Evolutionary conservation across 768 basidiomycete species (phyloP).

Genomic region (Collybia sp.): DNA sequence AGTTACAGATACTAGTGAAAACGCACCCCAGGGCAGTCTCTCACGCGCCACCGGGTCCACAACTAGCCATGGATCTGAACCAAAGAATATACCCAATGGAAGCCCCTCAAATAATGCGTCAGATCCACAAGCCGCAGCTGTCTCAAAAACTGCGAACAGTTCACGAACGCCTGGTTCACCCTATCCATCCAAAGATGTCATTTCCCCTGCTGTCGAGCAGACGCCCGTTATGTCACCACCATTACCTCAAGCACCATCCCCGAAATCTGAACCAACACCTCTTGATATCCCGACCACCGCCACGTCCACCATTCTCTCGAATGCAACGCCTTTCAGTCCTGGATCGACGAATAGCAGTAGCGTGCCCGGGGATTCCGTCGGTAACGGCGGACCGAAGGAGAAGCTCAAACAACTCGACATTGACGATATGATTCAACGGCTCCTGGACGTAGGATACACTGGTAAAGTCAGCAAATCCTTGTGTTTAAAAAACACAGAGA

Average conservation of each 20-base stretch:
- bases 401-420: conserved; percentile 79
- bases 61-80: conserved; percentile 31
- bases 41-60: conserved; percentile 39
- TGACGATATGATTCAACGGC: conserved; percentile 96
- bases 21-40: conserved; percentile 33
- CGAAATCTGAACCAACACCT: conserved; percentile 42
- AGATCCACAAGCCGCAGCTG: conserved; percentile 31
- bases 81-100: conserved; percentile 36
- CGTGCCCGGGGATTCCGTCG: conserved; percentile 33
- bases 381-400: conserved; percentile 46
- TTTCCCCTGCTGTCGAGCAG: conserved; percentile 28
- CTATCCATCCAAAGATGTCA: conserved; percentile 24
- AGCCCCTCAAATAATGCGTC: conserved; percentile 39
- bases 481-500: conserved; percentile 95
- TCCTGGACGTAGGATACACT: conserved; percentile 94
- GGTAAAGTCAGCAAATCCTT: conserved; percentile 97
- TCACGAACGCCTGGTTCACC: conserved; percentile 30
- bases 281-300: conserved; percentile 64
- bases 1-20: conserved; percentile 34
- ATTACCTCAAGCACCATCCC: conserved; percentile 35
- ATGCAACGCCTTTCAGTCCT: conserved; percentile 49
- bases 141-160: conserved; percentile 17
- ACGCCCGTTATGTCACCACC: conserved; percentile 30
- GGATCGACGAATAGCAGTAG: conserved; percentile 40
- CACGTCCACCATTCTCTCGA: conserved; percentile 83